Conservation (phyloP, 2,329 filamentous ascomycete genomes). For the Mycosphaerelloides madeirae region DNA sequence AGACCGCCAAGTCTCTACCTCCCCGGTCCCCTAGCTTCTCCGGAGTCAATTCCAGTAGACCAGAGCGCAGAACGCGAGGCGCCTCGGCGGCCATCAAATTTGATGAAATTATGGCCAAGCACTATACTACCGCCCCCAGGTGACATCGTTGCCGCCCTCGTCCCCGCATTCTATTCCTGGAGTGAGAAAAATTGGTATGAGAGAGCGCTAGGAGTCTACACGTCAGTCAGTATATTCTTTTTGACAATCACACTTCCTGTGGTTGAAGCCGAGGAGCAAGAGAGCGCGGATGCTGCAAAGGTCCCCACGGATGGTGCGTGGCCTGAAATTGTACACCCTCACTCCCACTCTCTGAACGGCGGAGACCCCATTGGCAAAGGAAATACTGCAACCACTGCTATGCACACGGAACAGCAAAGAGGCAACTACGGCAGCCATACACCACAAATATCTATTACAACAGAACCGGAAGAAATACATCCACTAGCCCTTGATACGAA, state of each 20-base stretch:
- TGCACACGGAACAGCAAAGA: conserved; percentile 23
- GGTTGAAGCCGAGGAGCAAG: conserved; percentile 62
- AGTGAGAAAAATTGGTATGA: conserved; percentile 77
- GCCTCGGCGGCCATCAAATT: conserved; percentile 25
- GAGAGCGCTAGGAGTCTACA: conserved; percentile 72
- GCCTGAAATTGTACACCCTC: conserved; percentile 13
- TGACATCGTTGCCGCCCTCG: conserved; percentile 67
- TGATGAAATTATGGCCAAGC: conserved; percentile 75
- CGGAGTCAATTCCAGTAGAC: conserved; percentile 34
- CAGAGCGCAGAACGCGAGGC: conserved; percentile 23
- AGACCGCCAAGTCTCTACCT: conserved; percentile 54
- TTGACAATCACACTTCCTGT: conserved; percentile 88
- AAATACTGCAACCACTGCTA: conserved; percentile 32
- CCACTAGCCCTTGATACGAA: conserved; percentile 2
- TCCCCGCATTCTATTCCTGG: conserved; percentile 84
- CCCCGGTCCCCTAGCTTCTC: conserved; percentile 36
- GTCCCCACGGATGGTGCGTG: conserved; percentile 12
- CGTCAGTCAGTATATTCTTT: conserved; percentile 84
- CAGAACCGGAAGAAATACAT: conserved; percentile 11
- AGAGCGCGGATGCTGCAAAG: conserved; percentile 4
- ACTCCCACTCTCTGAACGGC: conserved; percentile 10
- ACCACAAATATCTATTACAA: conserved; percentile 3
- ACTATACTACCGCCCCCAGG: conserved; percentile 66
- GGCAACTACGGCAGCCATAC: conserved; percentile 20
- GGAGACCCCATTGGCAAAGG: conserved; percentile 28